A percentile compares a stretch with the other conserved stretches of the same genome.
Conservation (phyloP, 116 monocot species). For the Dioscorea cayenensis region DNA sequence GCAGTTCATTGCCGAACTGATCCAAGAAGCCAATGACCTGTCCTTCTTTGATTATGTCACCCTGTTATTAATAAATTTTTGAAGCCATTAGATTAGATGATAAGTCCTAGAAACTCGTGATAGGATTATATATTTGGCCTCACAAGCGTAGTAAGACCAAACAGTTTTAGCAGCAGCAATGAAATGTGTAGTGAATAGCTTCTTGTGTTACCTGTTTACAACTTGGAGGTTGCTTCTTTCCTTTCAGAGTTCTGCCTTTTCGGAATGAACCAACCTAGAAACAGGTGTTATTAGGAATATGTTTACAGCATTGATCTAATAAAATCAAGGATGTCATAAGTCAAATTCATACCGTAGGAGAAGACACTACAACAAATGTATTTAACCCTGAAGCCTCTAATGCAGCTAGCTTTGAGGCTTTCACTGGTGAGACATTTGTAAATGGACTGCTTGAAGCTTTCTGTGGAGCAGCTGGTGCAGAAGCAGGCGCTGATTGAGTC, state of each 20-base stretch:
- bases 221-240: constrained; percentile 62
- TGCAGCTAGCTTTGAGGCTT: constrained; percentile 55
- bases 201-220: constrained; percentile 57
- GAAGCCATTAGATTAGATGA: neutral
- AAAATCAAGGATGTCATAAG: neutral
- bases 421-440: constrained; percentile 38
- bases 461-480: constrained; percentile 19
- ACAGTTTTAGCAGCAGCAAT: neutral
- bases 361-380: constrained; percentile 57
- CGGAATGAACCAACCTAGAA: constrained; percentile 68
- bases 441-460: constrained; percentile 34
- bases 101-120: no score
- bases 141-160: neutral
- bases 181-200: neutral
- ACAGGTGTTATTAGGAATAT: neutral
- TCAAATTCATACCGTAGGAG: constrained; percentile 39
- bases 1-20: constrained; percentile 76
- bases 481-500: constrained; percentile 26
- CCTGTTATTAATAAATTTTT: constrained; percentile 31
- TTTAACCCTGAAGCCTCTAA: constrained; percentile 54
- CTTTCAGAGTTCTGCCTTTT: constrained; percentile 57
- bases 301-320: neutral
- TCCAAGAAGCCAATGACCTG: constrained; percentile 76
- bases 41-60: constrained; percentile 74
- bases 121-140: no score